Conservation (phyloP, 768 basidiomycete genomes). For the Xerocomellus dryophilus region DNA sequence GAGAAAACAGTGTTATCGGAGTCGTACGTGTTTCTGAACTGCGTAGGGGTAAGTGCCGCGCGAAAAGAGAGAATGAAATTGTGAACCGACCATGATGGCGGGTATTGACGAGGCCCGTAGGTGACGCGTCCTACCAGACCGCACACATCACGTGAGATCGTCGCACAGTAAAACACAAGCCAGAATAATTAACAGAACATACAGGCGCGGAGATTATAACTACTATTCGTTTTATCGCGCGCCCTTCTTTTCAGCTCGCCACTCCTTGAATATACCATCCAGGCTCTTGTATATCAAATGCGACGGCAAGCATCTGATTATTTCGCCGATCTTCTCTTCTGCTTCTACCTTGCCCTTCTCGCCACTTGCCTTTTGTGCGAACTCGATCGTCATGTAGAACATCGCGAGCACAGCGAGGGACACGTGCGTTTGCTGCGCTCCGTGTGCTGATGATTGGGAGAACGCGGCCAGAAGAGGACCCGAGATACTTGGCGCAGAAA, state of each 20-base stretch:
- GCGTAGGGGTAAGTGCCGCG: slow-evolving; percentile 8
- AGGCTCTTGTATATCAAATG: slow-evolving; percentile 87
- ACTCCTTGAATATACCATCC: slow-evolving; percentile 94
- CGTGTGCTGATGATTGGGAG: slow-evolving; percentile 73
- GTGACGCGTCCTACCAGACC: slow-evolving; percentile 35
- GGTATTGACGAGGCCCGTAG: slow-evolving; percentile 10
- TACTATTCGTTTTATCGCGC: slow-evolving; percentile 36
- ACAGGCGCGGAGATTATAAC: background rate
- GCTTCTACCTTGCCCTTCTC: slow-evolving; percentile 69
- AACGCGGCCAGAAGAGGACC: slow-evolving; percentile 72
- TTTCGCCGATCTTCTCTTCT: slow-evolving; percentile 78
- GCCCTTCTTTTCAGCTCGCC: slow-evolving; percentile 81
- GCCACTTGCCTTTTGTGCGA: slow-evolving; percentile 66
- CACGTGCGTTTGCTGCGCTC: slow-evolving; percentile 89
- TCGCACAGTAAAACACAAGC: background rate
- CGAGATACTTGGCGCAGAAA: slow-evolving; percentile 60
- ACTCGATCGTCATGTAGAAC: slow-evolving; percentile 81
- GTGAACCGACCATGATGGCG: slow-evolving; percentile 32
- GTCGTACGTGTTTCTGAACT: slow-evolving; percentile 97
- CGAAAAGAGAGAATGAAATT: background rate
- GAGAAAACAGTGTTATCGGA: slow-evolving; percentile 98
- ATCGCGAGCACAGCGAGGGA: slow-evolving; percentile 91
- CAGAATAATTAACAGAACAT: slow-evolving; percentile 9
- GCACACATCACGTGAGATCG: slow-evolving; percentile 24
- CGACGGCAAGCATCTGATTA: slow-evolving; percentile 84